Percentiles rank a stretch among this genome's conserved stretches.
These are phyloP conservation scores for Hypocrella siamensis DNA, from an alignment of 2,329 filamentous ascomycete species.

Conservation along the genomic window DNA sequence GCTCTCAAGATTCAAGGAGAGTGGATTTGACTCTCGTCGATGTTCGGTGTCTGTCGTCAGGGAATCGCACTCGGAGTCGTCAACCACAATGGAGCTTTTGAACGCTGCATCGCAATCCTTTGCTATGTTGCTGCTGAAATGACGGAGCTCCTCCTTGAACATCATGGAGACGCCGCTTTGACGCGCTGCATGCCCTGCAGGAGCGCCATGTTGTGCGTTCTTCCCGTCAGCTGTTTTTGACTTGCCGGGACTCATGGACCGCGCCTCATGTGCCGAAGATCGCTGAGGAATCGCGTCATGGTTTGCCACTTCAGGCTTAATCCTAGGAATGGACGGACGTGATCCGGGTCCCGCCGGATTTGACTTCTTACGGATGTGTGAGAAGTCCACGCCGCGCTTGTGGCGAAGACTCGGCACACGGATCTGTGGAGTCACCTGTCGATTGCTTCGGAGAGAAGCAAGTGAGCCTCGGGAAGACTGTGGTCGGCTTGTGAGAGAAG, in stretches of 20 bases:
- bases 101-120: slow-evolving; percentile 90
- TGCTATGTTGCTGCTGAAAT: slow-evolving; percentile 72
- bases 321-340: slow-evolving; percentile 2
- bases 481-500: slow-evolving; percentile 13
- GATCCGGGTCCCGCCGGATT: slow-evolving; percentile 11
- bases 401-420: slow-evolving; percentile 27
- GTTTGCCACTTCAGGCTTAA: slow-evolving; percentile 5
- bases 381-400: slow-evolving; percentile 40
- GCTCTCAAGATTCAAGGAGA: slow-evolving; percentile 24
- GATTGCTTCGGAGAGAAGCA: slow-evolving; percentile 32
- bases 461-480: slow-evolving; percentile 26
- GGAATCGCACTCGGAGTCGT: slow-evolving; percentile 17
- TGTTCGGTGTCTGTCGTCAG: slow-evolving; percentile 17
- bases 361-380: slow-evolving; percentile 27
- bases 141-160: slow-evolving; percentile 60
- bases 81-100: slow-evolving; percentile 43
- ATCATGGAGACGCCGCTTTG: slow-evolving; percentile 15
- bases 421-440: slow-evolving; percentile 24
- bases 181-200: slow-evolving; percentile 1
- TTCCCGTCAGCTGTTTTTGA: slow-evolving; percentile 10
- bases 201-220: too few relatives aligned
- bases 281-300: slow-evolving; percentile 8
- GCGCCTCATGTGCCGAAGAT: slow-evolving; percentile 6
- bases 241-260: slow-evolving; percentile 15
- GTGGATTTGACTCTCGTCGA: slow-evolving; percentile 21